Base-by-base conservation (phyloP, 1,284 basidiomycete genomes). In the Salmacisia buchloeana region DNA sequence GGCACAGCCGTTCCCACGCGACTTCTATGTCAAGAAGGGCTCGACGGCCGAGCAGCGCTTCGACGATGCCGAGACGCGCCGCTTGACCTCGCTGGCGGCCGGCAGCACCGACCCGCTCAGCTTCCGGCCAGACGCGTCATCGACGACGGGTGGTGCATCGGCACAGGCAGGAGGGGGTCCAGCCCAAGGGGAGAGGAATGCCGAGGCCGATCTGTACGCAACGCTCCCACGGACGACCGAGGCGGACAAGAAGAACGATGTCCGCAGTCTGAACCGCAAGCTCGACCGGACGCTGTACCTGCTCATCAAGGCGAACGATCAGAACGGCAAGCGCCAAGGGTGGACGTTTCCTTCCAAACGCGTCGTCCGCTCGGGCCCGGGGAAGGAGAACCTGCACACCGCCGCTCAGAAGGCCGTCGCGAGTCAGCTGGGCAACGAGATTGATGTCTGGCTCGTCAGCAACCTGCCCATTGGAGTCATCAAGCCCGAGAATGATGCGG, bases 11-110 rank as follows among this genome's bases (percentile, higher is more conserved):
- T 88, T 92, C 80, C 89, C 91, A 18, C 85, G 87, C 63, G 88
- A 92, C 46, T 94, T 96, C 81, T 97, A 96, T 84, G 97, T 97
- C 85, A 94, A 94, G 81, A 87, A 88, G 64, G 94, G 93, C 0
- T 91, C 91, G 0, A 84, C 92, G 2, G 86, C 94, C 35, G 89
- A 94, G 78, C 87, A 87, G 45, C 85, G 89, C 58, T 97, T 93
- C 79, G 85, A 88, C 69, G 81, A 81, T 41, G 79, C 80, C 60
- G 85, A 87, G 73, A 63, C 72, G 9, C 66, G 72, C 27, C 59
- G 70, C 41, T 60, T 67, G 6, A 25, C 25, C 29, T 21, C 60
- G 2, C 29, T 39, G 3, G 18, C 7, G n/a, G 25, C 27, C 31
- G 41, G 25, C 29, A 36, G 27, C 25, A 45, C 36, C 23, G 46